Percentiles rank a stretch among this genome's conserved stretches.
phyloP scores from a whole-genome alignment of 1,139 yeast genomes.

The Eremothecium gossypii region DNA sequence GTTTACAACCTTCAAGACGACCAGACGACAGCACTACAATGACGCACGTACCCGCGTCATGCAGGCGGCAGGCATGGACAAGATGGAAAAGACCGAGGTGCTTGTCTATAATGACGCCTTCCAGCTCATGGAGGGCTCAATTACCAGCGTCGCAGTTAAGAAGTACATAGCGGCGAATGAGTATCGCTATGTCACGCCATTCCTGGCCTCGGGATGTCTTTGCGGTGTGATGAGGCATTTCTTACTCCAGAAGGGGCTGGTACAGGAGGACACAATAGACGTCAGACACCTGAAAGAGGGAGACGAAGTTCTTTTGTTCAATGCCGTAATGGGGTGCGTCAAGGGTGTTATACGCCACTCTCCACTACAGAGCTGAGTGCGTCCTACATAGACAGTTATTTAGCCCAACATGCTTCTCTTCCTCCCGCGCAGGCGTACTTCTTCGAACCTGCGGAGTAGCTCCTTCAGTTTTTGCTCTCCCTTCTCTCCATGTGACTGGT shows the following conservation, averaged over 20 bases:
- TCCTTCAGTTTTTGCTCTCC: constrained; percentile 43
- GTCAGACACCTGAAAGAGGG: constrained; percentile 45
- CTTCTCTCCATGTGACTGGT: constrained; percentile 28
- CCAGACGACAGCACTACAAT: constrained; percentile 55
- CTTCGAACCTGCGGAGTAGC: constrained; percentile 57
- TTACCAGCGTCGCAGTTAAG: constrained; percentile 68
- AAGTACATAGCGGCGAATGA: constrained; percentile 29
- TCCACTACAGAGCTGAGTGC: background rate
- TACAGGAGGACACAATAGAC: constrained; percentile 47
- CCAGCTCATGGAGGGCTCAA: constrained; percentile 73
- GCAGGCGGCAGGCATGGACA: constrained; percentile 12
- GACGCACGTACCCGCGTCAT: constrained; percentile 44
- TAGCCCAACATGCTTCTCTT: constrained; percentile 90
- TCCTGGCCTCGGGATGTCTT: constrained; percentile 65
- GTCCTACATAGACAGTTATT: constrained; percentile 2
- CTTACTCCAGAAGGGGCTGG: constrained; percentile 44
- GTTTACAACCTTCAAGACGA: constrained; percentile 84
- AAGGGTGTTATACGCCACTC: constrained; percentile 40
- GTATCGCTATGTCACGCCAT: constrained; percentile 72
- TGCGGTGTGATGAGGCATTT: constrained; percentile 75
- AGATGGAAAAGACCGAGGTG: constrained; percentile 47
- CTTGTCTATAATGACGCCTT: constrained; percentile 52
- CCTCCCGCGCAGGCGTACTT: constrained; percentile 85
- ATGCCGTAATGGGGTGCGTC: constrained; percentile 76
- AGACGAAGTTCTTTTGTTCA: constrained; percentile 60